A percentile compares a stretch with the other conserved stretches of the same genome.
phyloP scores from a whole-genome alignment of 2,329 filamentous ascomycete genomes.

The Calonectria pauciramosa region DNA sequence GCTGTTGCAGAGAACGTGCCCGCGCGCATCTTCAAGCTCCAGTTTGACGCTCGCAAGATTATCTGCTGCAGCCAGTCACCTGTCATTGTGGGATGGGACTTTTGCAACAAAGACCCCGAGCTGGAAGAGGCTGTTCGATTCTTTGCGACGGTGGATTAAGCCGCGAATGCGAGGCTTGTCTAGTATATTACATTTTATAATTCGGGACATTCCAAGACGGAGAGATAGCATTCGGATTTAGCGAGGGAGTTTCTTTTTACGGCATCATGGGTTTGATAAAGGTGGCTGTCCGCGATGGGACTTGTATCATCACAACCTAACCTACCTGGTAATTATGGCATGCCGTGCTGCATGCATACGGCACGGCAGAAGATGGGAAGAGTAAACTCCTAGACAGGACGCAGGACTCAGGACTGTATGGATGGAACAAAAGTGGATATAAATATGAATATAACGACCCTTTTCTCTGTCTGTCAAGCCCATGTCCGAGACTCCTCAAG shows the following conservation, averaged over 20 bases:
- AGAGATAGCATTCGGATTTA: constrained; percentile 21
- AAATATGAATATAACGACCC: constrained; percentile 17
- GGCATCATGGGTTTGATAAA: constrained; percentile 16
- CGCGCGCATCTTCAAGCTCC: constrained; percentile 90
- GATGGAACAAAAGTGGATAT: constrained; percentile 17
- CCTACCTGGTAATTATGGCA: constrained; percentile 9
- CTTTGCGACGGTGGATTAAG: constrained; percentile 73
- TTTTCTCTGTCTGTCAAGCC: constrained; percentile 7
- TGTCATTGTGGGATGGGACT: constrained; percentile 97
- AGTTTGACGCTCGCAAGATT: constrained; percentile 94
- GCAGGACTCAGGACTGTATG: constrained; percentile 8
- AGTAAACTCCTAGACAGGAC: constrained; percentile 14
- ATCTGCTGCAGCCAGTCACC: constrained; percentile 95
- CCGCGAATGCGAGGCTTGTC: neutral
- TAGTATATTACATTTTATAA: neutral
- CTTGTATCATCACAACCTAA: constrained; percentile 29
- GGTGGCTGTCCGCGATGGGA: constrained; percentile 13
- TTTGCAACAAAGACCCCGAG: constrained; percentile 87
- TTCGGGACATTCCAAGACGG: neutral
- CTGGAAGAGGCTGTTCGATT: constrained; percentile 84
- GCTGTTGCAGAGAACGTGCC: constrained; percentile 61
- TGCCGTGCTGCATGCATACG: constrained; percentile 15
- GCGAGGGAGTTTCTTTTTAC: constrained; percentile 27
- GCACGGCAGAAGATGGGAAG: constrained; percentile 7
- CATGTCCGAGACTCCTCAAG: constrained; percentile 18